Evolutionary conservation across 2,329 filamentous ascomycete genomes (phyloP).

Genomic region (Hypomyces perniciosus): DNA sequence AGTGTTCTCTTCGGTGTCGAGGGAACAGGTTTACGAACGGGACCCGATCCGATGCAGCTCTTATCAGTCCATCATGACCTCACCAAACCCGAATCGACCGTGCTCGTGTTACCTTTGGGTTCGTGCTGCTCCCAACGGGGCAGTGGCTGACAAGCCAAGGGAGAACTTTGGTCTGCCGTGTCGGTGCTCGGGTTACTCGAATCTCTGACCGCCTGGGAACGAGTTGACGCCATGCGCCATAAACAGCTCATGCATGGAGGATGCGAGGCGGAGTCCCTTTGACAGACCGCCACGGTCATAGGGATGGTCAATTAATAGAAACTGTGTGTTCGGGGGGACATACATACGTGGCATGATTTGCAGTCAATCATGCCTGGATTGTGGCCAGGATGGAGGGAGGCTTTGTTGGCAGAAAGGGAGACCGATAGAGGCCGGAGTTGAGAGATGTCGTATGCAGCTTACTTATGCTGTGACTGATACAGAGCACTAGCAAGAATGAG

Average conservation of each 20-base stretch:
- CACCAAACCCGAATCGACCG: no score
- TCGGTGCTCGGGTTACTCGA: background rate
- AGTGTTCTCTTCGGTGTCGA: no score
- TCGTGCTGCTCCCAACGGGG: background rate
- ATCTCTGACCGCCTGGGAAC: conserved; percentile 8
- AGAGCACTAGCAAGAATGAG: no score
- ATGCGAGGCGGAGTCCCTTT: conserved; percentile 8
- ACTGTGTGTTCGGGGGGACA: conserved; percentile 3
- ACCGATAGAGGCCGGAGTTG: no score
- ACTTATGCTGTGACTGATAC: no score
- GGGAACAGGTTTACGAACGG: no score
- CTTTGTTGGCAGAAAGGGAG: no score
- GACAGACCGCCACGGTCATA: conserved; percentile 8
- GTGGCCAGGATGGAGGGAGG: background rate
- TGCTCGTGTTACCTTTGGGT: no score
- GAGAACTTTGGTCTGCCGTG: background rate
- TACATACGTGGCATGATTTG: conserved; percentile 10
- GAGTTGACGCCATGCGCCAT: conserved; percentile 10
- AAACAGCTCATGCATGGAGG: conserved; percentile 12
- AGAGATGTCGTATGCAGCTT: no score
- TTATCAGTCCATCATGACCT: no score
- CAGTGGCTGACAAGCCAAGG: background rate
- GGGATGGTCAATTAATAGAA: conserved; percentile 6
- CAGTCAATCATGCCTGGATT: background rate
- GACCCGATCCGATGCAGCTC: no score